phyloP scores from a whole-genome alignment of 768 basidiomycete species.

The Sarcomyxa edulis region DNA sequence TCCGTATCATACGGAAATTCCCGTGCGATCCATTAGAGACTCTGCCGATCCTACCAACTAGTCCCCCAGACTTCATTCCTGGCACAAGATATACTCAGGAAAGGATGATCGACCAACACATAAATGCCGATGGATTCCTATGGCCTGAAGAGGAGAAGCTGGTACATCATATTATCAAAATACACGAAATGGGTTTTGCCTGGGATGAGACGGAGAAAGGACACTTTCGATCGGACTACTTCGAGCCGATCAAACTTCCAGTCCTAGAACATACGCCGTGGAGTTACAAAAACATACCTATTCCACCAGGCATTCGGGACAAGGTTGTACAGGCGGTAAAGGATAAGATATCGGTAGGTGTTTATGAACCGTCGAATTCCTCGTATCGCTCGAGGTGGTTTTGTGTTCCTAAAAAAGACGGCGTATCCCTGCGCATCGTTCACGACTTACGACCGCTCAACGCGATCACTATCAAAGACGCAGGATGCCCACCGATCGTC shows the following conservation, averaged over 20 bases:
- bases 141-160: slow-evolving; percentile 22
- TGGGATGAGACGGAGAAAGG: slow-evolving; percentile 25
- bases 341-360: slow-evolving; percentile 29
- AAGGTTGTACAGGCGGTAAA: slow-evolving; percentile 26
- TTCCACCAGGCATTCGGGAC: slow-evolving; percentile 22
- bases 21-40: slow-evolving; percentile 20
- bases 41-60: slow-evolving; percentile 12
- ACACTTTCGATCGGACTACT: slow-evolving; percentile 19
- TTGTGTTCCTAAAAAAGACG: slow-evolving; percentile 32
- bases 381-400: slow-evolving; percentile 37
- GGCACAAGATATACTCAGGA: slow-evolving; percentile 15
- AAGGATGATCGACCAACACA: slow-evolving; percentile 13
- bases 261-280: slow-evolving; percentile 29
- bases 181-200: slow-evolving; percentile 20
- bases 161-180: slow-evolving; percentile 14
- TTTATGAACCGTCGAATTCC: slow-evolving; percentile 32
- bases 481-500: slow-evolving; percentile 24
- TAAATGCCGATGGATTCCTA: slow-evolving; percentile 16
- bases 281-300: slow-evolving; percentile 24
- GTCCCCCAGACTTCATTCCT: slow-evolving; percentile 17
- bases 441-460: slow-evolving; percentile 34
- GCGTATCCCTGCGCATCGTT: slow-evolving; percentile 26
- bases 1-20: slow-evolving; percentile 9
- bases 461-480: slow-evolving; percentile 27
- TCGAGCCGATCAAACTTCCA: slow-evolving; percentile 25